A percentile compares a stretch with the other conserved stretches of the same genome.
Conservation (phyloP, 768 basidiomycete genomes). For the Tulasnella calospora region DNA sequence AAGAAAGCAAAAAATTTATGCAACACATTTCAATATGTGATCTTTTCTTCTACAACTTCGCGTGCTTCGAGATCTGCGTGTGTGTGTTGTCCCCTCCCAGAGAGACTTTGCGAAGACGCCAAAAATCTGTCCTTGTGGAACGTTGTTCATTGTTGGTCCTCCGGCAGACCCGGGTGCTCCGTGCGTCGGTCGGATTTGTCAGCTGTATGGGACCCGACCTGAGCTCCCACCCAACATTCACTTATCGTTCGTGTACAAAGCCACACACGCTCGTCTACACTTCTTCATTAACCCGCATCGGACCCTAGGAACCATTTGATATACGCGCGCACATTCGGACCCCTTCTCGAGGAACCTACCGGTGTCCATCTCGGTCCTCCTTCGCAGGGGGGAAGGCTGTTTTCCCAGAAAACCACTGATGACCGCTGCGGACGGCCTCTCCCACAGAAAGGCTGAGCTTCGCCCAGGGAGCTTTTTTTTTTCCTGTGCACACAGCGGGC, state of each 20-base stretch:
- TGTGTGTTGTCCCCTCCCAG: not conserved
- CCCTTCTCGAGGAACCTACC: too few relatives aligned
- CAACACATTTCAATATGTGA: conserved; percentile 7
- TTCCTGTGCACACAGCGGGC: too few relatives aligned
- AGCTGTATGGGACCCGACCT: not conserved
- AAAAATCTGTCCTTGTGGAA: not conserved
- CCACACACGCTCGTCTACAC: too few relatives aligned
- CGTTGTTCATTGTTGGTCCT: not conserved
- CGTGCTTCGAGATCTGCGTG: not conserved
- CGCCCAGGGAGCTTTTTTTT: not conserved
- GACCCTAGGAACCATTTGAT: too few relatives aligned
- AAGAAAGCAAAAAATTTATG: not conserved
- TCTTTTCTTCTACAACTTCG: not conserved
- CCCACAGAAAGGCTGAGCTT: not conserved
- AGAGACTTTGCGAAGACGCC: not conserved
- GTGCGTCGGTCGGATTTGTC: not conserved
- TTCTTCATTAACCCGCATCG: too few relatives aligned
- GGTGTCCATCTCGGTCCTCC: too few relatives aligned
- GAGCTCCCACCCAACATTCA: not conserved
- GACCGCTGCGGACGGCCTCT: not conserved
- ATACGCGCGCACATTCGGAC: too few relatives aligned
- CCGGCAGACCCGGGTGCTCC: not conserved
- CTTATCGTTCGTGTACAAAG: too few relatives aligned
- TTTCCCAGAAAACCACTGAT: not conserved
- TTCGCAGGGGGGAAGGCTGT: not conserved